Evolutionary conservation across 2,329 filamentous ascomycete species (phyloP).

Genomic region (Knoxdaviesia proteae): DNA sequence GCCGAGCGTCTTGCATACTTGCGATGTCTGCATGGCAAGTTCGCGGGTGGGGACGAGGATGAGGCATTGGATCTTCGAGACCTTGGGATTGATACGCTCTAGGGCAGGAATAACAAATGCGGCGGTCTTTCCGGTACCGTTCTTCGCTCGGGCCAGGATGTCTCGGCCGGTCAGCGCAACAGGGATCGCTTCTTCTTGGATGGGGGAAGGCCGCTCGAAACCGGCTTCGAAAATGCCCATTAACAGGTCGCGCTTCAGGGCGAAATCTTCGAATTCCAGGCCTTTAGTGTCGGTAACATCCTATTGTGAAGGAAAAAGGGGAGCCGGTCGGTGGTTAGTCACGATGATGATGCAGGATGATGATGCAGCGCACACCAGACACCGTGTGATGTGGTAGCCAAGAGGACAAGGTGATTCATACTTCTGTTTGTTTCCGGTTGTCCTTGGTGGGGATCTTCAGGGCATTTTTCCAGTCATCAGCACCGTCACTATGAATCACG

Average conservation of each 20-base stretch:
- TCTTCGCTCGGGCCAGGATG: constrained; percentile 90
- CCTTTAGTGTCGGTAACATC: constrained; percentile 98
- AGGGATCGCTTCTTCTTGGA: constrained; percentile 97
- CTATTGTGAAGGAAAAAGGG: constrained; percentile 21
- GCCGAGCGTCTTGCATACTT: constrained; percentile 95
- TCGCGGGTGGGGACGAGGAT: constrained; percentile 94
- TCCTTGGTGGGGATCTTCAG: constrained; percentile 56
- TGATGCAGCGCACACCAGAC: not conserved
- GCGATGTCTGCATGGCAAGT: constrained; percentile 91
- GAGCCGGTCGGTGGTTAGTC: constrained; percentile 3
- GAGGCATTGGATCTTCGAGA: constrained; percentile 86
- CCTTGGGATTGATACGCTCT: constrained; percentile 91
- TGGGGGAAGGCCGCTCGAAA: constrained; percentile 95
- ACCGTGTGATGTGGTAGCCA: constrained; percentile 3
- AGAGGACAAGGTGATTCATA: constrained; percentile 15
- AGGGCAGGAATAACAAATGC: constrained; percentile 93
- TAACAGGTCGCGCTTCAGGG: constrained; percentile 80
- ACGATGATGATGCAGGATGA: not conserved
- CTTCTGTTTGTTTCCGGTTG: constrained; percentile 63
- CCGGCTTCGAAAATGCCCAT: constrained; percentile 99
- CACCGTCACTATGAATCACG: constrained; percentile 14
- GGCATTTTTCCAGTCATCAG: constrained; percentile 52
- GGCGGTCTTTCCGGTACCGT: constrained; percentile 94
- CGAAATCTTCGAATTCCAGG: constrained; percentile 92
- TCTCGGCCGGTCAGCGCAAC: constrained; percentile 89